These are phyloP conservation scores for Cetradonia linearis DNA, from an alignment of 495 filamentous ascomycete species.

Conservation along the genomic window DNA sequence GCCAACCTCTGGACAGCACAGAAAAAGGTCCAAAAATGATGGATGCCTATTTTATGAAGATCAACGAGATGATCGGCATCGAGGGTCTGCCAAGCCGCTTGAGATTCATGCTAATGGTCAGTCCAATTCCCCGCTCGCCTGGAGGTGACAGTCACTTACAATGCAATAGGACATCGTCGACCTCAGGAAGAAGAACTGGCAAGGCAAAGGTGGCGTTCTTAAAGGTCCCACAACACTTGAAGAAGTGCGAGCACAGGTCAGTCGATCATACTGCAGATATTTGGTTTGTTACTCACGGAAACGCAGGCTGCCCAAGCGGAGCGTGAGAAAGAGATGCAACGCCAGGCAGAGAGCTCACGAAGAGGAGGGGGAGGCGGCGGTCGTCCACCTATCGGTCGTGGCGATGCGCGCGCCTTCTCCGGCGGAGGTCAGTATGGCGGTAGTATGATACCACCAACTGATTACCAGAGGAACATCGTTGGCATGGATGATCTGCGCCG, in stretches of 20 bases:
- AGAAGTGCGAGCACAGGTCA: slow-evolving; percentile 76
- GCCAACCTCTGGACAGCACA: slow-evolving; percentile 66
- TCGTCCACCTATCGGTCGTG: slow-evolving; percentile 63
- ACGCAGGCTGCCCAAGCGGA: slow-evolving; percentile 59
- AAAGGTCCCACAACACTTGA: slow-evolving; percentile 96
- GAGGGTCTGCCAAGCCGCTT: slow-evolving; percentile 74
- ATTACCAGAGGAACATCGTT: slow-evolving; percentile 67
- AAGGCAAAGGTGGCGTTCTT: slow-evolving; percentile 65
- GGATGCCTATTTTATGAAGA: slow-evolving; percentile 88
- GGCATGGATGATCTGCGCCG: slow-evolving; percentile 81
- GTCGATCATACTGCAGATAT: slow-evolving; percentile 21
- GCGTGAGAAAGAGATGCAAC: slow-evolving; percentile 48
- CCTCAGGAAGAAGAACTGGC: slow-evolving; percentile 63
- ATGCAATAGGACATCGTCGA: slow-evolving; percentile 65
- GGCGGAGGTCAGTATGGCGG: slow-evolving; percentile 43
- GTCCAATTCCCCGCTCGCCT: slow-evolving; percentile 18
- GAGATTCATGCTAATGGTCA: slow-evolving; percentile 85
- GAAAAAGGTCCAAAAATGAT: slow-evolving; percentile 76
- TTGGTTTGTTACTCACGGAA: slow-evolving; percentile 18
- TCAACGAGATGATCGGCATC: slow-evolving; percentile 65
- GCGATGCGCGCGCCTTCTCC: slow-evolving; percentile 75
- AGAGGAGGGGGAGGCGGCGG: slow-evolving; percentile 46
- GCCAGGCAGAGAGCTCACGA: slow-evolving; percentile 35
- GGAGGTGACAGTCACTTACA: slow-evolving; percentile 1
- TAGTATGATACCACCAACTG: slow-evolving; percentile 50